A percentile compares a stretch with the other conserved stretches of the same genome.
Evolutionary conservation across 2,329 filamentous ascomycete genomes (phyloP).

Genomic region (Dactylellina cionopaga): DNA sequence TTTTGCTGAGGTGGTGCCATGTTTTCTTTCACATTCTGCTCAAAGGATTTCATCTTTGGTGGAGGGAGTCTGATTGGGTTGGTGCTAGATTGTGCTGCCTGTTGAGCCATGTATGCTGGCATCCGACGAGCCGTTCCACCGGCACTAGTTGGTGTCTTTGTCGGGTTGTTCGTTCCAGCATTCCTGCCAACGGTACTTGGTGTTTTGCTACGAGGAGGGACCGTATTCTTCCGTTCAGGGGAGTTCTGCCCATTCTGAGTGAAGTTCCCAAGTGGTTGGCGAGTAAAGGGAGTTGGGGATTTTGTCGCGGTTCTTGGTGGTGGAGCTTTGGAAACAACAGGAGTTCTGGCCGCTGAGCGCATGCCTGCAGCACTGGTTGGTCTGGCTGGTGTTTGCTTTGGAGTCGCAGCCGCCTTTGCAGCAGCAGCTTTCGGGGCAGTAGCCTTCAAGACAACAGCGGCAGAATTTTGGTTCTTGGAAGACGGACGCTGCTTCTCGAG

Average conservation of each 20-base stretch:
- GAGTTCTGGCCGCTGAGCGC: slow-evolving; percentile 35
- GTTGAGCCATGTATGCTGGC: slow-evolving; percentile 52
- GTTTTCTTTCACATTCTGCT: slow-evolving; percentile 31
- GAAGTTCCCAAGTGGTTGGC: slow-evolving; percentile 36
- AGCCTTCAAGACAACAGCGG: slow-evolving; percentile 36
- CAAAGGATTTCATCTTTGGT: slow-evolving; percentile 45
- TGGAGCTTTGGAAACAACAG: slow-evolving; percentile 16
- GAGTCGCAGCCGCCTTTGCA: slow-evolving; percentile 29
- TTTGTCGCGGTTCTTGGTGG: slow-evolving; percentile 37
- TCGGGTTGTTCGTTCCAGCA: slow-evolving; percentile 18
- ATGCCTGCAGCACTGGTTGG: slow-evolving; percentile 43
- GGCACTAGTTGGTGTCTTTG: slow-evolving; percentile 48
- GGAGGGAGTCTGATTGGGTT: slow-evolving; percentile 30
- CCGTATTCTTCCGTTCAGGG: slow-evolving; percentile 26
- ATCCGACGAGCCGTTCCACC: slow-evolving; percentile 42
- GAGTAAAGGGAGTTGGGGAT: slow-evolving; percentile 45
- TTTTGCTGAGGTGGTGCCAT: slow-evolving; percentile 29
- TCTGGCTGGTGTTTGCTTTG: slow-evolving; percentile 31
- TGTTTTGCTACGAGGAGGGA: slow-evolving; percentile 44
- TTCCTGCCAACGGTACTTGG: slow-evolving; percentile 39
- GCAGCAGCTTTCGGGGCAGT: slow-evolving; percentile 29
- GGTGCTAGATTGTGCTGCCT: slow-evolving; percentile 19
- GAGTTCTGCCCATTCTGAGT: slow-evolving; percentile 42
- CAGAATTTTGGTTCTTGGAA: slow-evolving; percentile 40
- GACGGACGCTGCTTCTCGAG: slow-evolving; percentile 50